phyloP scores from a whole-genome alignment of 2,329 filamentous ascomycete genomes.

The Aspergillus ruber region DNA sequence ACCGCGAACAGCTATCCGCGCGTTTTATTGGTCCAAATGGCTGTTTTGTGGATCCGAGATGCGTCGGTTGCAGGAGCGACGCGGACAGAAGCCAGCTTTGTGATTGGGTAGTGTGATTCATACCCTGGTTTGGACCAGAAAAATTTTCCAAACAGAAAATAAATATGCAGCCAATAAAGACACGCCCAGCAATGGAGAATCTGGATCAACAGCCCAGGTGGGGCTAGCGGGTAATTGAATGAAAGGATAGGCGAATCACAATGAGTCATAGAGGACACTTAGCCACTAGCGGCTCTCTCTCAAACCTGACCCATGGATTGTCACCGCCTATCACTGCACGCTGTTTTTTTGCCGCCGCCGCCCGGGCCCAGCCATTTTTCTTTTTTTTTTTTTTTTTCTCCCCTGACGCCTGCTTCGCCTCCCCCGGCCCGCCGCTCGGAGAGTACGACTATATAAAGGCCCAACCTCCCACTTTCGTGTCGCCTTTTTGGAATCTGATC shows the following conservation, averaged over 20 bases:
- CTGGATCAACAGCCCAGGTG: conserved; percentile 8
- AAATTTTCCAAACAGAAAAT: conserved; percentile 2
- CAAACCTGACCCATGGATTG: not conserved
- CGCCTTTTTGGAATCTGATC: conserved; percentile 25
- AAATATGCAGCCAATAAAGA: conserved; percentile 13
- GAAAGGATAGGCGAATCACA: not conserved
- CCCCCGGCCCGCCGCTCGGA: conserved; percentile 19
- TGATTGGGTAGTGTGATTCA: conserved; percentile 24
- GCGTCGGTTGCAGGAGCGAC: conserved; percentile 22
- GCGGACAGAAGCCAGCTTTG: conserved; percentile 16
- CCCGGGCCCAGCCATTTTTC: conserved; percentile 21
- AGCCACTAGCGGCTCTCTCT: conserved; percentile 19
- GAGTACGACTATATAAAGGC: conserved; percentile 35
- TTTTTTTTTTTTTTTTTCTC: conserved; percentile 9
- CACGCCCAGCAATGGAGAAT: conserved; percentile 8
- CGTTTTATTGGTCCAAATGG: conserved; percentile 21
- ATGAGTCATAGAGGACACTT: conserved; percentile 7
- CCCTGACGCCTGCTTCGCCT: conserved; percentile 23
- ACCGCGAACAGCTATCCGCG: conserved; percentile 14
- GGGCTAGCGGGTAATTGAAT: conserved; percentile 6
- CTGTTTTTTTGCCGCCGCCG: conserved; percentile 28
- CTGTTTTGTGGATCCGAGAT: conserved; percentile 13
- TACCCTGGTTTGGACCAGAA: conserved; percentile 17
- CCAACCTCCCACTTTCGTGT: conserved; percentile 31
- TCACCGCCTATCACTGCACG: conserved; percentile 21